These are phyloP conservation scores for Fusarium annulatum DNA, from an alignment of 2,329 filamentous ascomycete genomes.

Conservation along the genomic window DNA sequence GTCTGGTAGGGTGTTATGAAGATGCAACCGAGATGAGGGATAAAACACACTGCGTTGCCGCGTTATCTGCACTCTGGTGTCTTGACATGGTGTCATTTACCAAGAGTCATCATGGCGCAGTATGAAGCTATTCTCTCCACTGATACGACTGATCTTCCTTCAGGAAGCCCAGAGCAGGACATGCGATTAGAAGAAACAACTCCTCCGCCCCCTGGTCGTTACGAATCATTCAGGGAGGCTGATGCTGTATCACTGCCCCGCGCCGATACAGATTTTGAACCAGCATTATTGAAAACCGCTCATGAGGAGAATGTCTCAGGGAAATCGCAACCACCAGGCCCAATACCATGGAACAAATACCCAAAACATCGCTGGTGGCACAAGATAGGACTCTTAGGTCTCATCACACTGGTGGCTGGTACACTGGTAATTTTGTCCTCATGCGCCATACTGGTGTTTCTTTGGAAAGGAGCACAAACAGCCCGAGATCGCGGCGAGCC, in stretches of 20 bases:
- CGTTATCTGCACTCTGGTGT: no score
- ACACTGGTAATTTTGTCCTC: background rate
- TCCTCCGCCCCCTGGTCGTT: no score
- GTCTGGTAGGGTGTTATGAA: background rate
- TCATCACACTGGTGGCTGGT: rapidly evolving
- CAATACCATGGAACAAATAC: no score
- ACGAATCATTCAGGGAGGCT: no score
- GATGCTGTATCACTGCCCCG: rapidly evolving
- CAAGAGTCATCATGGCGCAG: no score
- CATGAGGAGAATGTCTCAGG: rapidly evolving
- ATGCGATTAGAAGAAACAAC: no score
- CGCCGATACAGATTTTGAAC: rapidly evolving
- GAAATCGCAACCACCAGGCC: no score
- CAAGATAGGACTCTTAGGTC: background rate
- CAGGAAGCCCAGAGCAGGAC: no score
- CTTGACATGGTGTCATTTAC: no score
- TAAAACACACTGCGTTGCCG: background rate
- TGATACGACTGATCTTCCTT: no score
- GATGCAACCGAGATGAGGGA: background rate
- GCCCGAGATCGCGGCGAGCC: no score
- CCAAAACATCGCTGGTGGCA: background rate
- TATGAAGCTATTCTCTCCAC: no score
- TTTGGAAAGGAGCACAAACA: background rate
- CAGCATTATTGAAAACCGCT: rapidly evolving
- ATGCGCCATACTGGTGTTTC: background rate